Evolutionary conservation across 1,284 basidiomycete species (phyloP).

Genomic region (Ustilago nuda): DNA sequence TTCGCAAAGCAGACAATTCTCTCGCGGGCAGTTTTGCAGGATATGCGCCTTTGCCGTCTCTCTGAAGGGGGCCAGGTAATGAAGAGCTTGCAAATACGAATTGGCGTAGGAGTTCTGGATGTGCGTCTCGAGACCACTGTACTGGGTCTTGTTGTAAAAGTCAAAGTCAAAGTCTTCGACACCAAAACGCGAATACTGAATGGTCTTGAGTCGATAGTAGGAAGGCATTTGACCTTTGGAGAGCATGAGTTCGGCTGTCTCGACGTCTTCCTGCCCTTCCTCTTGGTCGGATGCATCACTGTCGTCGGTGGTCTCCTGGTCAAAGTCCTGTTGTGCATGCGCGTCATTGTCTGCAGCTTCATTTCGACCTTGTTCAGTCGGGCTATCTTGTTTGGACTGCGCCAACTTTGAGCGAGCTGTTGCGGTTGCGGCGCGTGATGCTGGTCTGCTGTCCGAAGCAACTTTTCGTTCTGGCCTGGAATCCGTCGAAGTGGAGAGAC

Average conservation of each 20-base stretch:
- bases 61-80: conserved; percentile 84
- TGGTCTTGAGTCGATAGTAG: conserved; percentile 90
- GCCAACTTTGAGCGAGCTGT: conserved; percentile 13
- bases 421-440: not conserved
- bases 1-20: conserved; percentile 94
- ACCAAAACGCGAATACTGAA: conserved; percentile 98
- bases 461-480: conserved; percentile 16
- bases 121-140: conserved; percentile 94
- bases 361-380: not conserved
- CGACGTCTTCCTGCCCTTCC: conserved; percentile 47
- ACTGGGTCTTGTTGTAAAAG: conserved; percentile 74
- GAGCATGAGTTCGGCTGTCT: conserved; percentile 44
- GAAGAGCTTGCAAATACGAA: conserved; percentile 86
- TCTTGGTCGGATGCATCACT: conserved; percentile 47
- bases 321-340: conserved; percentile 6
- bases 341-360: conserved; percentile 4
- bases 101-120: conserved; percentile 98
- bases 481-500: conserved; percentile 23
- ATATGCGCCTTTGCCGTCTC: conserved; percentile 90
- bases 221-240: conserved; percentile 75
- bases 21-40: conserved; percentile 79
- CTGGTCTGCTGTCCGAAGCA: conserved; percentile 3
- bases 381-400: conserved; percentile 8
- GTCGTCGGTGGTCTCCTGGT: conserved; percentile 27
- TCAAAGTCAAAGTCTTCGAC: conserved; percentile 99